Percentiles rank a stretch among this genome's conserved stretches.
phyloP scores from a whole-genome alignment of 2,329 filamentous ascomycete species.

The Fusarium sp. region DNA sequence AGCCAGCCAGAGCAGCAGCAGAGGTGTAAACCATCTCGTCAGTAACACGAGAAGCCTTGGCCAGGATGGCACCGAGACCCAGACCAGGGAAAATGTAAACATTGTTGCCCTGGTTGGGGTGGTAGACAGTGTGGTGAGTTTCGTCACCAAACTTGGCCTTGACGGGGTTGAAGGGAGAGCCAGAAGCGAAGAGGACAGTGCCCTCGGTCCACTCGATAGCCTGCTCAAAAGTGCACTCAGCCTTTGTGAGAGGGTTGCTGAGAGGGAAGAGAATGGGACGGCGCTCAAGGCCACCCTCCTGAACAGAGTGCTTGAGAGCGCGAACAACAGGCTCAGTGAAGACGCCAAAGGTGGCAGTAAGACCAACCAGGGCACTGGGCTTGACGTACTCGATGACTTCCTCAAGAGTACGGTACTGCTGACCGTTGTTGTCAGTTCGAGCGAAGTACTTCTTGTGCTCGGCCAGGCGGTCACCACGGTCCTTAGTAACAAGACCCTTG shows the following conservation, averaged over 20 bases:
- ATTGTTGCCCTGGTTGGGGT: slow-evolving; percentile 87
- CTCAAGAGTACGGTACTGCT: slow-evolving; percentile 82
- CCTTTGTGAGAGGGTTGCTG: slow-evolving; percentile 95
- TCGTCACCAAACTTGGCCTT: slow-evolving; percentile 70
- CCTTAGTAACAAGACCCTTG: slow-evolving; percentile 91
- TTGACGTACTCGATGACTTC: slow-evolving; percentile 95
- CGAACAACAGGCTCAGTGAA: slow-evolving; percentile 90
- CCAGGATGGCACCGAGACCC: slow-evolving; percentile 90
- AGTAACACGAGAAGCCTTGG: slow-evolving; percentile 87
- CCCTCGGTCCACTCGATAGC: slow-evolving; percentile 92
- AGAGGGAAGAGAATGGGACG: slow-evolving; percentile 94
- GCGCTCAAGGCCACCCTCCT: slow-evolving; percentile 74
- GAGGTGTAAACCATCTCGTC: slow-evolving; percentile 98
- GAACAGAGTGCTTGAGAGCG: slow-evolving; percentile 73
- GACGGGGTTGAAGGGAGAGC: slow-evolving; percentile 87
- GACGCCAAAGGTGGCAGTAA: slow-evolving; percentile 93
- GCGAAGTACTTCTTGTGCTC: slow-evolving; percentile 86
- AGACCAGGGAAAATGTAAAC: slow-evolving; percentile 97
- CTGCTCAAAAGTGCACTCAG: slow-evolving; percentile 96
- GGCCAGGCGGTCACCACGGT: slow-evolving; percentile 93
- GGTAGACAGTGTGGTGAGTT: slow-evolving; percentile 71
- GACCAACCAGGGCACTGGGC: slow-evolving; percentile 92
- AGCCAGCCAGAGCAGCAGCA: slow-evolving; percentile 81
- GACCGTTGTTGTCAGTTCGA: slow-evolving; percentile 71
- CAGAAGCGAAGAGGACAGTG: slow-evolving; percentile 91